These are phyloP conservation scores for Kluyveromyces siamensis DNA, from an alignment of 805 yeast genomes.

Conservation along the genomic window DNA sequence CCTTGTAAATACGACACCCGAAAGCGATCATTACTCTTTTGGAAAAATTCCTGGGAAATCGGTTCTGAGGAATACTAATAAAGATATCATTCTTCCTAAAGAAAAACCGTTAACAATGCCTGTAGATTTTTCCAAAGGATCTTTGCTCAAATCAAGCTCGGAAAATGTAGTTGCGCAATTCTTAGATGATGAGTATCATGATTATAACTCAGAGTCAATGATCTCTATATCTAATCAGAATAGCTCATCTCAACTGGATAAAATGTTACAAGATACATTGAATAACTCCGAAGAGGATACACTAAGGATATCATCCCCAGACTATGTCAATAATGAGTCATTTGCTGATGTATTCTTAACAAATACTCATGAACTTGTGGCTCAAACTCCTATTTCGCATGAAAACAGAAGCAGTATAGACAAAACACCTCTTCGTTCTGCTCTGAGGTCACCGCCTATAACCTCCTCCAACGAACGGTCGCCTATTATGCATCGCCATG, in stretches of 20 bases:
- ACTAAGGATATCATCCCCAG: background rate
- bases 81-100: background rate
- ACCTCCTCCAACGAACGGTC: slow-evolving; percentile 7
- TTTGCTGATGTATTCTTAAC: background rate
- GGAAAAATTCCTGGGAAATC: background rate
- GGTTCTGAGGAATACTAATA: background rate
- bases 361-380: background rate
- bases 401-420: background rate
- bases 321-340: background rate
- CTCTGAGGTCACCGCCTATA: background rate
- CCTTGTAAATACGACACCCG: background rate
- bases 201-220: slow-evolving; percentile 2
- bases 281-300: slow-evolving; percentile 10
- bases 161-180: slow-evolving; percentile 20
- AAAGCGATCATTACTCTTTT: background rate
- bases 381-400: background rate
- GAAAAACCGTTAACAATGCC: slow-evolving; percentile 4
- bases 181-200: slow-evolving; percentile 11
- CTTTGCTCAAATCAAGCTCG: slow-evolving; percentile 9
- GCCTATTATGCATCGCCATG: slow-evolving; percentile 12
- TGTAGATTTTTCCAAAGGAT: slow-evolving; percentile 8
- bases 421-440: slow-evolving; percentile 16
- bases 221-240: background rate
- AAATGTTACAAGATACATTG: slow-evolving; percentile 17
- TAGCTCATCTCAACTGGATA: slow-evolving; percentile 9